Evolutionary conservation across 495 filamentous ascomycete genomes (phyloP), one percentile per base, ranked within the genome.

Genomic region (Trichoderma parareesei): DNA sequence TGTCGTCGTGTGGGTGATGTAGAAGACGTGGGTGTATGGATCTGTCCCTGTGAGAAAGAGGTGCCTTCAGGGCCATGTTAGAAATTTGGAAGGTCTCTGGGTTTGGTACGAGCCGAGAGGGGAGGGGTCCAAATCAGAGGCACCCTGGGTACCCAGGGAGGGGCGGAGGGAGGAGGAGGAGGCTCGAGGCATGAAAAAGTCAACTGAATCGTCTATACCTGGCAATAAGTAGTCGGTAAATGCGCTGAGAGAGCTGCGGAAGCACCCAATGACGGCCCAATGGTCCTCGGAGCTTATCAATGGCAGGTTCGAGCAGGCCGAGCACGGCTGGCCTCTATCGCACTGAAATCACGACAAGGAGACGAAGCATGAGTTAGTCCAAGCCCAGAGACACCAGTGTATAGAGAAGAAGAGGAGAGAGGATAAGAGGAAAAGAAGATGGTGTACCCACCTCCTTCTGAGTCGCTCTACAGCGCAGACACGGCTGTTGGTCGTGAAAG

Each of bases 1-100:
- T 78, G 78, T 61, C 79, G 74, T 27, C 75, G 74, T 33, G 78
- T 79, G 9, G 79, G 69, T 5, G 79, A 79, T 4, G 46, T 49
- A 18, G 79, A 82, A 3, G 79, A 79, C 70, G 80, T 75, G 20
- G 79, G 79, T 5, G 79, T 82, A 43, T 79, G 78, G 0, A 73
- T 73, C 63, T 79, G 78, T 66, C 74, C 73, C n/a, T 42, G 61
- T 38, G 61, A 48, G 42, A 63, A 78, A 20, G 78, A 67, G 48
- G 74, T 72, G 62, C 75, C 79, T 79, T 64, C 37, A 46, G 40
- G 13, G 38, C 27, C 14, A 38, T 35, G 49, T 69, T 8, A 69
- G 65, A 49, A 4, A n/a, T 49, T 3, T 49, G 46, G 46, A 49
- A 18, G 46, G n/a, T 18, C 20, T 49, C 3, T 18, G n/a, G 46